Conservation (phyloP, 768 basidiomycete species). For the Pleurotus eryngii region DNA sequence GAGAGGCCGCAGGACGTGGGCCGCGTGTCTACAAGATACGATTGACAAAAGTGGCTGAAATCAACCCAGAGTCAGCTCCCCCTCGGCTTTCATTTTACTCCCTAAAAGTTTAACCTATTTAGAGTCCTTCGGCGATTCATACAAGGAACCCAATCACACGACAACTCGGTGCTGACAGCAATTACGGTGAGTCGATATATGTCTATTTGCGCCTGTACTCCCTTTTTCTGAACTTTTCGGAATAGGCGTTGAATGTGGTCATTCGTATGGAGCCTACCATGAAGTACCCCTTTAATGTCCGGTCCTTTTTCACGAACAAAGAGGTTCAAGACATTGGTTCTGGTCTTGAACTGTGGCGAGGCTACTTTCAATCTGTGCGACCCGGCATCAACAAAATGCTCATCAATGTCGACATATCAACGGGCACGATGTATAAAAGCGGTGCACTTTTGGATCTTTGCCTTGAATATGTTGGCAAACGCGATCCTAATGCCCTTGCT, state of each 20-base stretch:
- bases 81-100: neutral
- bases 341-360: slow-evolving; percentile 67
- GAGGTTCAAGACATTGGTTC: slow-evolving; percentile 47
- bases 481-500: slow-evolving; percentile 31
- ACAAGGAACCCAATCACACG: slow-evolving; percentile 56
- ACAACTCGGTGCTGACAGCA: slow-evolving; percentile 61
- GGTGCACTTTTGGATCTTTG: slow-evolving; percentile 54
- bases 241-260: slow-evolving; percentile 65
- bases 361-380: slow-evolving; percentile 70
- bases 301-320: slow-evolving; percentile 63
- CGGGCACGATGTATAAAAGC: slow-evolving; percentile 67
- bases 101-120: slow-evolving; percentile 4
- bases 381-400: slow-evolving; percentile 56
- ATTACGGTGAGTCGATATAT: slow-evolving; percentile 45
- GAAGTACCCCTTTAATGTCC: slow-evolving; percentile 67
- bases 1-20: slow-evolving; percentile 32
- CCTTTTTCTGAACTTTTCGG: neutral
- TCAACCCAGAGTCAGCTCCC: slow-evolving; percentile 46
- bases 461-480: slow-evolving; percentile 41
- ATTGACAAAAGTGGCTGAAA: slow-evolving; percentile 53
- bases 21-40: slow-evolving; percentile 69
- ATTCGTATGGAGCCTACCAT: slow-evolving; percentile 67
- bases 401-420: slow-evolving; percentile 72
- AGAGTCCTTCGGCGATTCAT: slow-evolving; percentile 61
- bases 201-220: neutral